Evolutionary conservation across 2,329 filamentous ascomycete genomes (phyloP).

Genomic region (Annulohypoxylon truncatum): DNA sequence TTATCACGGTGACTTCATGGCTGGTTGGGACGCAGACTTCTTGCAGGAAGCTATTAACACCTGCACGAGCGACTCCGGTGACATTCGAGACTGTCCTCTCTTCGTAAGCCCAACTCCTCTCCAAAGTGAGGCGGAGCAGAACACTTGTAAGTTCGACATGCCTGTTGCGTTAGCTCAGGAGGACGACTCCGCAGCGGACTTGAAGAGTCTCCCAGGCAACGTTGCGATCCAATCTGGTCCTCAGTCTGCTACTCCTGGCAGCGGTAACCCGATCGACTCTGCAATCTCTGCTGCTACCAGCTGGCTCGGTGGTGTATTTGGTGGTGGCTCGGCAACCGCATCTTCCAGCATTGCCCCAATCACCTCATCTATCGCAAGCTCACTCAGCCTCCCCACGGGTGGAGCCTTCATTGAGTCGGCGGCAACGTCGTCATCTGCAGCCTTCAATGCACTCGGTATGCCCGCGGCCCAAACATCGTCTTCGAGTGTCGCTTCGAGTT

Average conservation of each 20-base stretch:
- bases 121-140: slow-evolving; percentile 65
- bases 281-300: slow-evolving; percentile 38
- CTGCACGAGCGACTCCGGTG: slow-evolving; percentile 78
- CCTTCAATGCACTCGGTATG: slow-evolving; percentile 31
- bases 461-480: slow-evolving; percentile 20
- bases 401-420: slow-evolving; percentile 49
- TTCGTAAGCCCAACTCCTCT: slow-evolving; percentile 68
- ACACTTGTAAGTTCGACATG: slow-evolving; percentile 71
- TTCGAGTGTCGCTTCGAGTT: slow-evolving; percentile 36
- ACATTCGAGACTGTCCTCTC: slow-evolving; percentile 77
- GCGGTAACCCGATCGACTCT: slow-evolving; percentile 13
- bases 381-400: slow-evolving; percentile 38
- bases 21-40: slow-evolving; percentile 77
- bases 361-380: slow-evolving; percentile 42
- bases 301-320: slow-evolving; percentile 35
- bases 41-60: slow-evolving; percentile 77
- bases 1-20: slow-evolving; percentile 84
- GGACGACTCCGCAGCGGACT: slow-evolving; percentile 53
- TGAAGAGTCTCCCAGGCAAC: slow-evolving; percentile 74
- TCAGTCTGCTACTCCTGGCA: slow-evolving; percentile 42
- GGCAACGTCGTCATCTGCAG: slow-evolving; percentile 30
- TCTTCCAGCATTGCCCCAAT: slow-evolving; percentile 43
- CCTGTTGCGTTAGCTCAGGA: slow-evolving; percentile 69
- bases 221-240: slow-evolving; percentile 57
- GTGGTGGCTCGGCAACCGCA: slow-evolving; percentile 27